Evolutionary conservation across 495 filamentous ascomycete species (phyloP).

Genomic region (Clohesyomyces aquaticus): DNA sequence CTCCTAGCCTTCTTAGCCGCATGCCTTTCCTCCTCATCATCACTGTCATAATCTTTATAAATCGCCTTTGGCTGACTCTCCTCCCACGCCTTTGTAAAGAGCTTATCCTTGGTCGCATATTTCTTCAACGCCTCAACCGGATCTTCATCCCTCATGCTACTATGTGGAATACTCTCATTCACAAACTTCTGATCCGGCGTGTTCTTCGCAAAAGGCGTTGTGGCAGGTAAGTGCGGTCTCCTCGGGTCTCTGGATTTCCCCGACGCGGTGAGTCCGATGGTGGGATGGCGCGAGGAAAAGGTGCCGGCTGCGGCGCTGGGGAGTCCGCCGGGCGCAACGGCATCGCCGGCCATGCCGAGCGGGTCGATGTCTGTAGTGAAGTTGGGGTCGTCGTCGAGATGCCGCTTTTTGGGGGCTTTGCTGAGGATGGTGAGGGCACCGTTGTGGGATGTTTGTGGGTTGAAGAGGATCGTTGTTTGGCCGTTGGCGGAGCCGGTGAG

Average conservation of each 20-base stretch:
- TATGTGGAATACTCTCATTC: slow-evolving; percentile 81
- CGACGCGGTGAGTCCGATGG: slow-evolving; percentile 74
- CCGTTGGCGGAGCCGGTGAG: slow-evolving; percentile 89
- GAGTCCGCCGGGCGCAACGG: slow-evolving; percentile 66
- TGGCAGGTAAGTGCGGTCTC: slow-evolving; percentile 77
- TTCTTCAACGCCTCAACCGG: slow-evolving; percentile 90
- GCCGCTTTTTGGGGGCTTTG: slow-evolving; percentile 88
- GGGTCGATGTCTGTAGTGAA: slow-evolving; percentile 77
- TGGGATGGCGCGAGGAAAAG: slow-evolving; percentile 69
- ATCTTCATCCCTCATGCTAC: slow-evolving; percentile 96
- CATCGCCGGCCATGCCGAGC: slow-evolving; percentile 78
- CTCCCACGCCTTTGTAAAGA: slow-evolving; percentile 93
- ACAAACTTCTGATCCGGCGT: slow-evolving; percentile 91
- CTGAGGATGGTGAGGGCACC: slow-evolving; percentile 91
- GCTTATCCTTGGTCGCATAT: slow-evolving; percentile 90
- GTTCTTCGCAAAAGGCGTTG: slow-evolving; percentile 88
- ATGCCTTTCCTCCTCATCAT: slow-evolving; percentile 82
- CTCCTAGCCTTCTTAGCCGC: slow-evolving; percentile 44
- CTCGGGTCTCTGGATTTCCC: slow-evolving; percentile 78
- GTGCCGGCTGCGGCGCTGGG: slow-evolving; percentile 53
- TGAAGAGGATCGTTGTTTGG: slow-evolving; percentile 88
- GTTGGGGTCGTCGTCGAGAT: slow-evolving; percentile 88
- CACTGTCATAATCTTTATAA: slow-evolving; percentile 82
- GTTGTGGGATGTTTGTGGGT: slow-evolving; percentile 74
- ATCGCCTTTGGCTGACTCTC: slow-evolving; percentile 90